Percentiles rank a stretch among this genome's conserved stretches.
These are phyloP conservation scores for Sphaerobolus stellatus DNA, from an alignment of 1,284 basidiomycete genomes.

Conservation along the genomic window DNA sequence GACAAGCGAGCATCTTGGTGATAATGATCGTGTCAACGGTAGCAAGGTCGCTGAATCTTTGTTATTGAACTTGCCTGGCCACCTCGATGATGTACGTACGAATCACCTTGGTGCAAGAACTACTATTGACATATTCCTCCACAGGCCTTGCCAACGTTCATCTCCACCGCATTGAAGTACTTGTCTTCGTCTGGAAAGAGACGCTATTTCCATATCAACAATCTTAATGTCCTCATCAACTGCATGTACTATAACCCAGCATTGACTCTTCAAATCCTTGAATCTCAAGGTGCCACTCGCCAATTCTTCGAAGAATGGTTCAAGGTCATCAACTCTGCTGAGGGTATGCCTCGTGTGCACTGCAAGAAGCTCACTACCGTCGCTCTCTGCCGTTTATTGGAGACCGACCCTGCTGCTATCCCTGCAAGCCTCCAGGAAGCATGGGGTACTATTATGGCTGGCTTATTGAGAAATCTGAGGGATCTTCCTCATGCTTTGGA, in stretches of 20 bases:
- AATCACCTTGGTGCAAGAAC: neutral
- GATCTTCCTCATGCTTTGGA: conserved; percentile 71
- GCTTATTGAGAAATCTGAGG: conserved; percentile 70
- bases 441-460: conserved; percentile 72
- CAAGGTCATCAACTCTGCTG: conserved; percentile 59
- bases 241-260: conserved; percentile 83
- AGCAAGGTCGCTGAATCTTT: conserved; percentile 85
- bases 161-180: conserved; percentile 58
- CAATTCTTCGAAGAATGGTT: conserved; percentile 83
- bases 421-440: conserved; percentile 62
- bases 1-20: conserved; percentile 72
- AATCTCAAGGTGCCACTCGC: conserved; percentile 58
- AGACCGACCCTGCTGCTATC: conserved; percentile 57
- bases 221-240: conserved; percentile 82
- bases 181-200: conserved; percentile 59
- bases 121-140: neutral
- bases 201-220: conserved; percentile 67
- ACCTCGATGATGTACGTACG: conserved; percentile 68
- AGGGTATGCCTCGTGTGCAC: conserved; percentile 79
- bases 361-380: conserved; percentile 85
- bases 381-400: conserved; percentile 72
- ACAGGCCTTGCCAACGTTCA: conserved; percentile 54
- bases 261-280: conserved; percentile 75
- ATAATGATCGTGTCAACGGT: conserved; percentile 80
- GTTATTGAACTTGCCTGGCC: conserved; percentile 75